phyloP scores from a whole-genome alignment of 2,329 filamentous ascomycete genomes.

The Ophiostoma sp. region DNA sequence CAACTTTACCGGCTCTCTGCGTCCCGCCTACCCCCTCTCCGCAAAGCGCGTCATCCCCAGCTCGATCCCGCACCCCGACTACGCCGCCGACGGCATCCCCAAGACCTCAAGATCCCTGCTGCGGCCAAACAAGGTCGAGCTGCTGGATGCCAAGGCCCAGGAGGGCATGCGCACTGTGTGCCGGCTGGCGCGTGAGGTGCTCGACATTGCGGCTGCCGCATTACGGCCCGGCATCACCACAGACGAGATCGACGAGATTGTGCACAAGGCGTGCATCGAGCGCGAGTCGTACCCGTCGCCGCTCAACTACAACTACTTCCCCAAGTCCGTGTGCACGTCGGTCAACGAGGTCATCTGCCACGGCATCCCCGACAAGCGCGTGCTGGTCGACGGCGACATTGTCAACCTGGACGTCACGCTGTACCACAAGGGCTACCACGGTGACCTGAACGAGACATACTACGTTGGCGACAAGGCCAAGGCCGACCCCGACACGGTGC shows the following conservation, averaged over 20 bases:
- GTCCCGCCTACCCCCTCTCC: conserved; percentile 84
- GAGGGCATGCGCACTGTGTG: conserved; percentile 93
- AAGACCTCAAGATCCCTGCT: conserved; percentile 55
- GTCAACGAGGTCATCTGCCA: conserved; percentile 98
- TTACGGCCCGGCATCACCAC: conserved; percentile 89
- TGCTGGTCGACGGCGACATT: conserved; percentile 87
- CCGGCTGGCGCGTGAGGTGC: conserved; percentile 76
- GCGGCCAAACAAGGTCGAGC: conserved; percentile 73
- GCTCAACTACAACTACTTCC: conserved; percentile 92
- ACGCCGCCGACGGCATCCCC: conserved; percentile 75
- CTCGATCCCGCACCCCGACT: conserved; percentile 79
- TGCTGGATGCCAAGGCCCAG: conserved; percentile 73
- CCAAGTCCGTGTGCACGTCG: conserved; percentile 96
- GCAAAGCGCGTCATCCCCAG: conserved; percentile 67
- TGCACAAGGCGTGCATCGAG: conserved; percentile 91
- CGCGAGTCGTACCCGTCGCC: conserved; percentile 76
- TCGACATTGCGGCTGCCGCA: conserved; percentile 83
- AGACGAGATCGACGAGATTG: conserved; percentile 88
- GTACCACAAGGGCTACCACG: conserved; percentile 92
- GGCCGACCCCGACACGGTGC: conserved; percentile 77
- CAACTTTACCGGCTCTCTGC: conserved; percentile 70
- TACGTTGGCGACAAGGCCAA: conserved; percentile 88
- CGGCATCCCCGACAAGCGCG: conserved; percentile 88
- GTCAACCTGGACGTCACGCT: conserved; percentile 94
- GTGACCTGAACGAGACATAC: conserved; percentile 97